Base-by-base conservation (phyloP, 2,329 filamentous ascomycete species). In the Chaetomium sp. region DNA sequence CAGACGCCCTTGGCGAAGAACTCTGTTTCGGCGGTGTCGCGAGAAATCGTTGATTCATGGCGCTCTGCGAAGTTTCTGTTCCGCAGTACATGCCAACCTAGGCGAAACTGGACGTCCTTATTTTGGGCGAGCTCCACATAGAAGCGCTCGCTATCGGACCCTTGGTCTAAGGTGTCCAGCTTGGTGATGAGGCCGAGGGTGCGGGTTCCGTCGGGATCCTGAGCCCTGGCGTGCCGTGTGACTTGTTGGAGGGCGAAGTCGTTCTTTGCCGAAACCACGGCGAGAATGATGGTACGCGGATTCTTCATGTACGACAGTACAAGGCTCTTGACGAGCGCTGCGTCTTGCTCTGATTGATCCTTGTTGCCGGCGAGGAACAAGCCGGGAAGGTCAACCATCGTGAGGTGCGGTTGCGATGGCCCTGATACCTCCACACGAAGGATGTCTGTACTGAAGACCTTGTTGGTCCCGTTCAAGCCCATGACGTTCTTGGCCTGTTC, bases 211-310 rank as follows among this genome's bases (percentile, higher is more conserved):
- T 63, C 27, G 0, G 70, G 69, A 29, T 76, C 75, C 10, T 72
- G 68, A 57, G 73, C 67, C 7, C 83, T 80, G 13, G 84, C 79
- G 50, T 81, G 70, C 13, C 82, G 78, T 0, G 85, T 75, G 4
- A 90, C 81, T 10, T 80, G 76, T 69, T 91, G 87, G 35, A 86
- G 83, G 6, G 83, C 83, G 68, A 82, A 81, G 60, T 90, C 84
- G 45, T 80, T 81, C 59, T 82, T 83, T 0, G 84, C 85, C 0
- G 81, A 83, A 0, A 88, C 78, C 0, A 87, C 82, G 1, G 85
- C 83, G 1, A 89, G 77, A 2, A 88, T 85, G 63, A 90, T 86
- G 68, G 81, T 88, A 5, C 85, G 76, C 0, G 77, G 74, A 12
- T 83, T 79, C 23, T 74, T 72, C 78, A 90, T 87, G 71, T 90